phyloP scores from a whole-genome alignment of 306 rosid genomes.

The Sicyos baderoa region DNA sequence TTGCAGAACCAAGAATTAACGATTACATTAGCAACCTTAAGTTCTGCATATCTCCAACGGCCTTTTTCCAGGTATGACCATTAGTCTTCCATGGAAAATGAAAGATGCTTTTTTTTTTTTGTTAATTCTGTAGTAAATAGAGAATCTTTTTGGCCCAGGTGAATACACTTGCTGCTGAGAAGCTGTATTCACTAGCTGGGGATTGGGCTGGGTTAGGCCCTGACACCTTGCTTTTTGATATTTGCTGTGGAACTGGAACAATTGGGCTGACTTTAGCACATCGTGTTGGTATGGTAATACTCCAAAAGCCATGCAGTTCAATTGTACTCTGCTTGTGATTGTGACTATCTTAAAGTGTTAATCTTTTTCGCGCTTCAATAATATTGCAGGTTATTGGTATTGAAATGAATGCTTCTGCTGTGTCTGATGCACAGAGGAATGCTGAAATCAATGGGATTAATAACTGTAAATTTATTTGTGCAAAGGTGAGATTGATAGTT shows the following conservation, averaged over 20 bases:
- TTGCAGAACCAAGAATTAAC: slow-evolving; percentile 59
- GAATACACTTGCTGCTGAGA: slow-evolving; percentile 93
- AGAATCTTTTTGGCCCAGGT: slow-evolving; percentile 36
- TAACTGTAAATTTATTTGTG: slow-evolving; percentile 70
- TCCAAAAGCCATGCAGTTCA: slow-evolving; percentile 23
- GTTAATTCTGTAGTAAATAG: slow-evolving; percentile 9
- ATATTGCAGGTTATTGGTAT: slow-evolving; percentile 75
- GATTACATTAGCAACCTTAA: slow-evolving; percentile 68
- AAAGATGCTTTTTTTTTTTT: slow-evolving; percentile 21
- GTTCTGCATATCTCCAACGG: slow-evolving; percentile 89
- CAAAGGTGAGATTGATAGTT: slow-evolving; percentile 56
- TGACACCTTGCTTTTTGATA: slow-evolving; percentile 82
- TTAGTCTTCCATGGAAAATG: neutral
- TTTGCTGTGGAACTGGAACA: slow-evolving; percentile 97
- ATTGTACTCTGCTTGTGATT: neutral
- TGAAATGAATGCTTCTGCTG: slow-evolving; percentile 95
- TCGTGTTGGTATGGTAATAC: slow-evolving; percentile 92
- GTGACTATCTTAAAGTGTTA: slow-evolving; percentile 6
- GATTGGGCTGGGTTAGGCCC: slow-evolving; percentile 93
- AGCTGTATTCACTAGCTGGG: slow-evolving; percentile 89
- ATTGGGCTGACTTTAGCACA: slow-evolving; percentile 94
- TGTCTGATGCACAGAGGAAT: slow-evolving; percentile 77
- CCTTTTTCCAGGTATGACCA: slow-evolving; percentile 74
- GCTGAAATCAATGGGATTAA: slow-evolving; percentile 87
- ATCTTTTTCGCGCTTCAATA: slow-evolving; percentile 19